phyloP scores from a whole-genome alignment of 495 filamentous ascomycete species.

The Daldinia grandis region DNA sequence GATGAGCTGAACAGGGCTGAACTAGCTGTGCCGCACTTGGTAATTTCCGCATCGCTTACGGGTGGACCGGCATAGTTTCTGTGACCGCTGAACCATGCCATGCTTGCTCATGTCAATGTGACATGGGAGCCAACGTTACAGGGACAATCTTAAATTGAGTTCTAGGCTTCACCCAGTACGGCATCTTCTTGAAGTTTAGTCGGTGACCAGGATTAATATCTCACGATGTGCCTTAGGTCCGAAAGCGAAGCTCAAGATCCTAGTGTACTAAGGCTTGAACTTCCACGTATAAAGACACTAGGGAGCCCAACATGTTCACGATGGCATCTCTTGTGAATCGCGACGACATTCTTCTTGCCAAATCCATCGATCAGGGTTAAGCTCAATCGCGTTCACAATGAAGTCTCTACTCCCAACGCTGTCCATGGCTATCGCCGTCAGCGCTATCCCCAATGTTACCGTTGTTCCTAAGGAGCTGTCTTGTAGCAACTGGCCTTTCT shows the following conservation, averaged over 20 bases:
- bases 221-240: slow-evolving; percentile 7
- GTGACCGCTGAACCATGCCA: neutral
- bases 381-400: slow-evolving; percentile 13
- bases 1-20: slow-evolving; percentile 10
- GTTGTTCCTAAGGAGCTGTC: slow-evolving; percentile 33
- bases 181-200: neutral
- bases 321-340: slow-evolving; percentile 13
- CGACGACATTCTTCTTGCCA: neutral
- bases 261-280: too few species aligned
- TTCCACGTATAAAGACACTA: slow-evolving; percentile 14
- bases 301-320: neutral
- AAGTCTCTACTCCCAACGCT: slow-evolving; percentile 12
- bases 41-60: slow-evolving; percentile 3
- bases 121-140: slow-evolving; percentile 13
- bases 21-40: slow-evolving; percentile 16
- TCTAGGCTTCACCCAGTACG: neutral
- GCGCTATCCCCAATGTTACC: slow-evolving; percentile 25
- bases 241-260: neutral
- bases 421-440: slow-evolving; percentile 16
- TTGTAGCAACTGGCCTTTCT: slow-evolving; percentile 42
- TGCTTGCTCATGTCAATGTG: slow-evolving; percentile 3
- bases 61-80: neutral
- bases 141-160: neutral
- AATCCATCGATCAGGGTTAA: neutral
- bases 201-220: neutral